Percentiles rank a stretch among this genome's conserved stretches.
These are phyloP conservation scores for Hortiboletus rubellus DNA, from an alignment of 1,284 basidiomycete species.

Conservation along the genomic window DNA sequence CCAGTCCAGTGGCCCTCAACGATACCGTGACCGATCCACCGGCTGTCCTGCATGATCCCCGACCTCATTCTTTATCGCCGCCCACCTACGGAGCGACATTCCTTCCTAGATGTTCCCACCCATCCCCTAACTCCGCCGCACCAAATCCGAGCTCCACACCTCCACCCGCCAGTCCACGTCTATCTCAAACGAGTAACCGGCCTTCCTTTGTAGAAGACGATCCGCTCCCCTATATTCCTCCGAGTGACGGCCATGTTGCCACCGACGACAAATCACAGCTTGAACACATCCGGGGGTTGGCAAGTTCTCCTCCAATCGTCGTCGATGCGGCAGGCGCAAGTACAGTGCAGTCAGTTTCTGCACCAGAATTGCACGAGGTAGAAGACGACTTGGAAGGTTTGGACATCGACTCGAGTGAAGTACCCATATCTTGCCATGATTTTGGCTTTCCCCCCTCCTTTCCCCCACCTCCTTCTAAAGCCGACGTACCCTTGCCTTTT, in stretches of 20 bases:
- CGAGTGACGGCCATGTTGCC: constrained; percentile 61
- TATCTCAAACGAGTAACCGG: neutral
- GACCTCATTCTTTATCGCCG: constrained; percentile 20
- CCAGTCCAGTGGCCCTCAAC: neutral
- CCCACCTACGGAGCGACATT: constrained; percentile 31
- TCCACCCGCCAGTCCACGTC: neutral
- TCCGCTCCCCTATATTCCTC: constrained; percentile 25
- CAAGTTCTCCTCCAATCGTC: constrained; percentile 50
- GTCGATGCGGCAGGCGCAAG: neutral
- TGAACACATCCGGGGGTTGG: constrained; percentile 53
- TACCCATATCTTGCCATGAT: constrained; percentile 2
- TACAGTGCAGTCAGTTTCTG: constrained; percentile 17
- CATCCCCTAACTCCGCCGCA: constrained; percentile 1
- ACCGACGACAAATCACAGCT: constrained; percentile 72
- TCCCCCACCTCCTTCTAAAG: constrained; percentile 43
- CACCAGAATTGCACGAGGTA: constrained; percentile 33
- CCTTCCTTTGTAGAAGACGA: constrained; percentile 18
- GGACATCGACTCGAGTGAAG: constrained; percentile 6
- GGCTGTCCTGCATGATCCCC: neutral
- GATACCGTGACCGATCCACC: neutral
- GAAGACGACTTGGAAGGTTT: constrained; percentile 21
- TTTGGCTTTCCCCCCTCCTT: constrained; percentile 26
- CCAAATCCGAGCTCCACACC: neutral
- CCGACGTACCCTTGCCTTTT: constrained; percentile 40
- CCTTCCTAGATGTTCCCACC: neutral